Evolutionary conservation across 2,329 filamentous ascomycete species (phyloP).

Genomic region (Lasiodiplodia sp.): DNA sequence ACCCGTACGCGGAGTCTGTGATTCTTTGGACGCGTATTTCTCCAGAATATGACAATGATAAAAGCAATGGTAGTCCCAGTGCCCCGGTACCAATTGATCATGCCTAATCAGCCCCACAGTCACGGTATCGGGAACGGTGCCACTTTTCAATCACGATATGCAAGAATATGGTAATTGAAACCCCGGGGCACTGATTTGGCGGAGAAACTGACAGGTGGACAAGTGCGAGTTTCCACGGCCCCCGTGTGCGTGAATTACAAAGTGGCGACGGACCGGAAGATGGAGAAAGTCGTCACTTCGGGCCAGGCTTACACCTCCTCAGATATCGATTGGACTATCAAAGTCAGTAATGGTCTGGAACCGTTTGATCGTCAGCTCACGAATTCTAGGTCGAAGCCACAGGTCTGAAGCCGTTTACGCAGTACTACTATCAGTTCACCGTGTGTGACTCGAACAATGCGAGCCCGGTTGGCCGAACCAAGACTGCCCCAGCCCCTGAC

Average conservation of each 20-base stretch:
- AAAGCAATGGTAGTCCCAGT: slow-evolving; percentile 37
- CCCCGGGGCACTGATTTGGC: no score
- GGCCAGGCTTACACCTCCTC: slow-evolving; percentile 73
- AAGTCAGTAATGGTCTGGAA: slow-evolving; percentile 51
- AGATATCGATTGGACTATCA: slow-evolving; percentile 77
- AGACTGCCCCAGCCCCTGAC: slow-evolving; percentile 66
- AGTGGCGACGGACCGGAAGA: slow-evolving; percentile 58
- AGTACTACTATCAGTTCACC: slow-evolving; percentile 73
- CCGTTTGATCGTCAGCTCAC: slow-evolving; percentile 1
- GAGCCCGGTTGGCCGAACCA: slow-evolving; percentile 70
- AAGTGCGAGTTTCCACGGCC: slow-evolving; percentile 58
- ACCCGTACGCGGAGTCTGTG: slow-evolving; percentile 49
- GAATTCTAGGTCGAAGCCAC: slow-evolving; percentile 65
- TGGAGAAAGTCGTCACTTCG: slow-evolving; percentile 56
- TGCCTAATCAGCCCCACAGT: slow-evolving; percentile 14
- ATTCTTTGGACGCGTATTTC: slow-evolving; percentile 53
- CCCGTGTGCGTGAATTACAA: slow-evolving; percentile 72
- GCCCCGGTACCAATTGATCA: background rate
- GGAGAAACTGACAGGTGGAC: background rate
- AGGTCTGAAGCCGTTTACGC: slow-evolving; percentile 66
- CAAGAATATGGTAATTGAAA: slow-evolving; percentile 47
- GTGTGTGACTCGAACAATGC: slow-evolving; percentile 68
- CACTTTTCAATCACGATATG: slow-evolving; percentile 54
- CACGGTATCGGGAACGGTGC: slow-evolving; percentile 61
- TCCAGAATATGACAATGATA: slow-evolving; percentile 42